Base-by-base conservation (phyloP, 345 rosid genomes). In the Brassica juncea region DNA sequence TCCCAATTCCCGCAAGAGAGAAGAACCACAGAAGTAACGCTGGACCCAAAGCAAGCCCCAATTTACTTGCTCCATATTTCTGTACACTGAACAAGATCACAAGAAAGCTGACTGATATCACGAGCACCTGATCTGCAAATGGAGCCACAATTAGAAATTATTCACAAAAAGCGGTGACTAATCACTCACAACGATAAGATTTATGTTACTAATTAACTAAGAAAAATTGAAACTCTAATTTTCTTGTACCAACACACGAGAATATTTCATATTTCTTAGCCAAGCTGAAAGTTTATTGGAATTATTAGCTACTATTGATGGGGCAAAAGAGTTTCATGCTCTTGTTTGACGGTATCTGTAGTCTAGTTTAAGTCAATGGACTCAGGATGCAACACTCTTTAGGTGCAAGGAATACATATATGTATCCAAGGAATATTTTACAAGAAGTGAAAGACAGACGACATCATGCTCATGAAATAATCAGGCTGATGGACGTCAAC, bases 1-100 rank as follows among this genome's bases (percentile, higher is more conserved):
- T 87, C 69, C 99, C 98, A 74, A 90, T 79, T 67, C 89, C 90
- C 4, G 97, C 98, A 75, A 93, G 96, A 86, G 87, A 87, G 78
- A 94, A 93, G 84, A 95, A 95, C 99, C 99, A 95, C 70, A 93
- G 27, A 76, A 95, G 90, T 78, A 95, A 84, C 79, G 97, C 97
- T 84, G 99, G 99, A 74, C 98, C 99, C 34, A 95, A 86, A 67
- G 63, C 89, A 83, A 95, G 89, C 84, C 99, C 99, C 67, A 93
- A 81, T 90, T 95, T 93, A 89, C 99, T 95, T 78, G 97, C 88
- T 81, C 99, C 99, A 84, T 81, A 93, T 88, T 90, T 93, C 89
- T 95, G 99, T 80, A 90, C 89, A 82, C 99, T 91, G 86, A 95
- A 95, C 87, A 95, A 87, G 81, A 93, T 87, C 80, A 95, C 89